Evolutionary conservation across 169 alveolate species (phyloP).

Genomic region (Cryptosporidium parvum): DNA sequence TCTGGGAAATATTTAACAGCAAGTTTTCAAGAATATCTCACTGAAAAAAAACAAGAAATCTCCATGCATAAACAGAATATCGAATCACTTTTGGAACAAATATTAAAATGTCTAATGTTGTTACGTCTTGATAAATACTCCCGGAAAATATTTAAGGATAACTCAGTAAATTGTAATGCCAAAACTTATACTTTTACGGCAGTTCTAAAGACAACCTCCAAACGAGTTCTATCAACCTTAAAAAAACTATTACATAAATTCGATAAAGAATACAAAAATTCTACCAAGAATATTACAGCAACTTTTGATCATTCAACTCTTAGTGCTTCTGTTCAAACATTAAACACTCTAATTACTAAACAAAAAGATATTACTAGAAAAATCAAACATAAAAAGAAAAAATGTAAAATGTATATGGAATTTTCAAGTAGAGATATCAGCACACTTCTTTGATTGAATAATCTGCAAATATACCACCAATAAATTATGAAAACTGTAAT

Average conservation of each 20-base stretch:
- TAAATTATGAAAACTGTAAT: no score
- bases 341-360: no score
- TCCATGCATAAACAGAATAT: not conserved
- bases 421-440: not conserved
- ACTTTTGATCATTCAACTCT: not conserved
- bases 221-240: no score
- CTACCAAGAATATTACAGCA: not conserved
- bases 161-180: not conserved
- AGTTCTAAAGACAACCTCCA: not conserved
- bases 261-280: not conserved
- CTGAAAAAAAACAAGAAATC: not conserved
- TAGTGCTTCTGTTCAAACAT: not conserved
- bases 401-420: not conserved
- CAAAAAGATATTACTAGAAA: not conserved
- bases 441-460: no score
- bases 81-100: not conserved
- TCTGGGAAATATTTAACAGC: not conserved
- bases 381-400: no score
- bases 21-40: not conserved
- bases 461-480: not conserved
- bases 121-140: not conserved
- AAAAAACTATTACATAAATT: no score
- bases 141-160: no score
- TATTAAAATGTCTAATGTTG: not conserved
- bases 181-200: not conserved